Evolutionary conservation across 1,139 yeast species (phyloP).

Genomic region (Scheffersomyces illinoinensis): DNA sequence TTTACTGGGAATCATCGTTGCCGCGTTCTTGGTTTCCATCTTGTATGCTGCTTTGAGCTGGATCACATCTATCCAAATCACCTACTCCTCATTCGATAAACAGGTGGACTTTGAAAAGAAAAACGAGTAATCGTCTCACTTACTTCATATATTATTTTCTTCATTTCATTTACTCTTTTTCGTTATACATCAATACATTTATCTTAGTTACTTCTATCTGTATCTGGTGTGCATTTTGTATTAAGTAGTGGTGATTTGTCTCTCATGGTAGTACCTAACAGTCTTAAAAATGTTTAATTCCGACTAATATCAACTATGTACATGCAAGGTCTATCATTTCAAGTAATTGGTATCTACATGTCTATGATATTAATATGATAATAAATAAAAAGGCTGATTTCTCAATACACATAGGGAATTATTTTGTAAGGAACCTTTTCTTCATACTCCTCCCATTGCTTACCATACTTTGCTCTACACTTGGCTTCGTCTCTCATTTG

Average conservation of each 20-base stretch:
- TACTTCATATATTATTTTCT: conserved; percentile 1
- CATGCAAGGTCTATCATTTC: neutral
- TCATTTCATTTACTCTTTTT: neutral
- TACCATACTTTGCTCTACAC: conserved; percentile 82
- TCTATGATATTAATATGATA: conserved; percentile 1
- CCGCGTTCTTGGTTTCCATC: conserved; percentile 52
- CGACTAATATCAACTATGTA: neutral
- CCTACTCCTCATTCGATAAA: conserved; percentile 73
- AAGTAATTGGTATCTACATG: neutral
- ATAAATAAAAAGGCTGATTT: neutral
- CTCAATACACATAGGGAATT: conserved; percentile 81
- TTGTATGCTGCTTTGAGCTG: conserved; percentile 59
- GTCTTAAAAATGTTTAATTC: neutral
- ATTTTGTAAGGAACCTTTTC: conserved; percentile 82
- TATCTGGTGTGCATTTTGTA: neutral
- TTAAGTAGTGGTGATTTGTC: neutral
- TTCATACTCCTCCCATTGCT: conserved; percentile 83
- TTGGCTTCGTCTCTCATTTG: conserved; percentile 90
- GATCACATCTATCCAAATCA: conserved; percentile 61
- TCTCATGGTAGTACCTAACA: neutral
- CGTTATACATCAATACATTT: neutral
- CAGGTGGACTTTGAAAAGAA: conserved; percentile 65
- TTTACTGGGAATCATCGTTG: conserved; percentile 64
- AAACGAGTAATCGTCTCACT: conserved; percentile 39
- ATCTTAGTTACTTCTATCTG: neutral